Evolutionary conservation across 176 grass and related monocot species (phyloP), one percentile per base, ranked within the genome.

Genomic region (Oryza glaberrima): DNA sequence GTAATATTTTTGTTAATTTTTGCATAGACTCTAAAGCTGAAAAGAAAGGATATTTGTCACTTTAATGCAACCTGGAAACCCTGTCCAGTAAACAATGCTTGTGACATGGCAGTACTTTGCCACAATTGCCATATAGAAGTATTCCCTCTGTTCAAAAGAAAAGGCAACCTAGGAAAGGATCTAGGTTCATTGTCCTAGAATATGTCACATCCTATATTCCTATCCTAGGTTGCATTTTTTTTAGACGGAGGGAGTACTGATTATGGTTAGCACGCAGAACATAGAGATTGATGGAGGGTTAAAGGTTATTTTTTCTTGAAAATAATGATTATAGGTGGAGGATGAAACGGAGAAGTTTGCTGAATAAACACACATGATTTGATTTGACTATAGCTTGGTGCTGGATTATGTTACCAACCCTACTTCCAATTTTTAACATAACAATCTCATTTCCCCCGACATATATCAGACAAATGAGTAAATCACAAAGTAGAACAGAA

Each of bases 1-100:
- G 95, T 97, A 92, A 43, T 73, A 17, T 70, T 43, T 52, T 64
- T n/a, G 22, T 34, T 82, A 17, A 56, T 34, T 63, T 69, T 56
- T 85, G 30, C 34, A 28, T 48, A 3, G 46, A 30, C 28, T 38
- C 44, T 68, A 22, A 81, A 51, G 17, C 25, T 35, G 78, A 26
- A 56, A 56, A 49, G 19, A 22, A 60, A 63, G 20, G 8, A 63
- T 61, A 63, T 23, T 23, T 68, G 58, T 51, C 41, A 65, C 23
- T 20, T 20, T 17, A 82, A 79, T 81, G 70, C 72, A 78, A 74
- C 63, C 19, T 17, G 34, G 52, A 44, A 23, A 15, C 47, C 46
- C 56, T 6, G 0, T 4, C 46, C 19, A 44, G n/a, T 65, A 41
- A 68, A 23, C 17, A 16, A 54, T 82, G 11, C 26, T 22, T 54